A percentile compares a stretch with the other conserved stretches of the same genome.
Evolutionary conservation across 2,329 filamentous ascomycete species (phyloP).

Genomic region (Pseudocercospora eumusae): DNA sequence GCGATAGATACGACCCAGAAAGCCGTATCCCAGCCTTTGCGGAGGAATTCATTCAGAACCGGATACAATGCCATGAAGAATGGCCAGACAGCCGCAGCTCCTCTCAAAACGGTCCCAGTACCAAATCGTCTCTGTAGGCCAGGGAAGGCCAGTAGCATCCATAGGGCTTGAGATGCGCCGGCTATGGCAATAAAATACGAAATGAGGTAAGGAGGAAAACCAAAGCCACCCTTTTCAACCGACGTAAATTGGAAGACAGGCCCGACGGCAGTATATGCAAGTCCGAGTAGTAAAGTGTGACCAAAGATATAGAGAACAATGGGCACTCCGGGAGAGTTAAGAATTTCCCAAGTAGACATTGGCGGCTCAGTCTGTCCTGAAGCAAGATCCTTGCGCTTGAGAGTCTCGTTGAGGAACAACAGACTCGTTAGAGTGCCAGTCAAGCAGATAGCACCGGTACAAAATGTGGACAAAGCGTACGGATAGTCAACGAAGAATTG

Average conservation of each 20-base stretch:
- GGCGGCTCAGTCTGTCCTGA: slow-evolving; percentile 29
- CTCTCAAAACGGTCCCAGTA: slow-evolving; percentile 64
- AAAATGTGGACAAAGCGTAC: slow-evolving; percentile 66
- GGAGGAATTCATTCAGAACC: slow-evolving; percentile 59
- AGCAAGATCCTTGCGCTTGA: slow-evolving; percentile 33
- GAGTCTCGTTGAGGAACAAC: slow-evolving; percentile 25
- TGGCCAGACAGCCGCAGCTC: slow-evolving; percentile 62
- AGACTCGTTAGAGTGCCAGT: slow-evolving; percentile 55
- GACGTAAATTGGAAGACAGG: slow-evolving; percentile 70
- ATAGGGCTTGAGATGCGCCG: slow-evolving; percentile 67
- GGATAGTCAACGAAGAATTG: slow-evolving; percentile 65
- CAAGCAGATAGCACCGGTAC: slow-evolving; percentile 56
- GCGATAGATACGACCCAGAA: slow-evolving; percentile 61
- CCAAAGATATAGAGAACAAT: slow-evolving; percentile 66
- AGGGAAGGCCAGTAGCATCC: slow-evolving; percentile 72
- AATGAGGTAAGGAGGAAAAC: slow-evolving; percentile 64
- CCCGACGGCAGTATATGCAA: slow-evolving; percentile 69
- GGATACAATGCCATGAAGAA: slow-evolving; percentile 61
- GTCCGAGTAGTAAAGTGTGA: slow-evolving; percentile 68
- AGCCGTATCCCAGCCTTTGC: slow-evolving; percentile 44
- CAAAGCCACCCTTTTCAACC: slow-evolving; percentile 63
- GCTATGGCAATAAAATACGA: slow-evolving; percentile 65
- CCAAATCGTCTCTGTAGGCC: slow-evolving; percentile 65
- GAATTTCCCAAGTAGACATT: slow-evolving; percentile 56
- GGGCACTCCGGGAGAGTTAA: slow-evolving; percentile 65